Conservation (phyloP, 176 grass and related monocot genomes). For the Raddia guianensis region DNA sequence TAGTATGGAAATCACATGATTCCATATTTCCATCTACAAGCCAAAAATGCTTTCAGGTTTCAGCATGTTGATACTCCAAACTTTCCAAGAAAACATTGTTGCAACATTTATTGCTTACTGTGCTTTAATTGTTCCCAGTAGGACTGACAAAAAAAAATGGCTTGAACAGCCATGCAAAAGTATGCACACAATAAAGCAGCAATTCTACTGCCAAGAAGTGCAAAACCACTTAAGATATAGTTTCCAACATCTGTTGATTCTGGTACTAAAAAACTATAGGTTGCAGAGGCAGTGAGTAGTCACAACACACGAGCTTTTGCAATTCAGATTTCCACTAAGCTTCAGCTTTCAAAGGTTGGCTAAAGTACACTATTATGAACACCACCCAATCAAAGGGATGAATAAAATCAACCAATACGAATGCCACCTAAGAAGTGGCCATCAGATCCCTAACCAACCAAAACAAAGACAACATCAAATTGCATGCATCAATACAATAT, state of each 20-base stretch:
- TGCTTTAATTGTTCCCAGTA: not conserved
- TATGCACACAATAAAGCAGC: not conserved
- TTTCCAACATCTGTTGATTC: not conserved
- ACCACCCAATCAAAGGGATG: not conserved
- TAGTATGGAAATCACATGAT: not conserved
- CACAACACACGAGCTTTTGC: not conserved
- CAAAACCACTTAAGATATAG: not conserved
- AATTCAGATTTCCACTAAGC: not conserved
- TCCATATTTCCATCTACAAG: not conserved
- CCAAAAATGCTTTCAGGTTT: constrained; percentile 7
- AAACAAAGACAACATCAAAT: not conserved
- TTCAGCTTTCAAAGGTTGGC: not conserved
- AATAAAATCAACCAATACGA: not conserved
- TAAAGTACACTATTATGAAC: not conserved
- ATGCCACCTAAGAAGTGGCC: not conserved
- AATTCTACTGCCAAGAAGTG: not conserved
- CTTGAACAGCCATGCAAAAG: not conserved
- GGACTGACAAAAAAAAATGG: not conserved
- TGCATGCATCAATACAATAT: not conserved
- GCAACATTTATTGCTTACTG: not conserved
- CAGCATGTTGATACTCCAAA: not conserved
- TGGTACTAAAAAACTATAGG: constrained; percentile 4
- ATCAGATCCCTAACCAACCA: not conserved
- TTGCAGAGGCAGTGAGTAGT: not conserved
- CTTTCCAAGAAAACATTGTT: not conserved